A percentile compares a stretch with the other conserved stretches of the same genome.
These are phyloP conservation scores for Ceratobasidium sp. DNA, from an alignment of 1,284 basidiomycete species.

Conservation along the genomic window DNA sequence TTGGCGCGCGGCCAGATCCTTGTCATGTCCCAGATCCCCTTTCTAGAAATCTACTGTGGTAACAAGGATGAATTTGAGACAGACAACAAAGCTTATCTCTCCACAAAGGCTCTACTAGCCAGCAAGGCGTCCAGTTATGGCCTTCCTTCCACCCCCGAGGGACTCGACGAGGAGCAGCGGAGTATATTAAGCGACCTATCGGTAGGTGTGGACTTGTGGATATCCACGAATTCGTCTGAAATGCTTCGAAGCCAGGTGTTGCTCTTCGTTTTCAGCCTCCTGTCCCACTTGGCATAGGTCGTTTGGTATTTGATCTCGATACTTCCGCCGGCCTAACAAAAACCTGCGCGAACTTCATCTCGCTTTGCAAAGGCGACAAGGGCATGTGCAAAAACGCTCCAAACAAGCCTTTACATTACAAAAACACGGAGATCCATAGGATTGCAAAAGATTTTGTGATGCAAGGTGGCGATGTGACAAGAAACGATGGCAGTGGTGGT, in stretches of 20 bases:
- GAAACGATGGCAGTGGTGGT: slow-evolving; percentile 60
- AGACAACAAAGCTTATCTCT: slow-evolving; percentile 50
- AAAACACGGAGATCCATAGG: slow-evolving; percentile 57
- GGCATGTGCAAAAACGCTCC: slow-evolving; percentile 59
- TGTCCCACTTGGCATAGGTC: slow-evolving; percentile 52
- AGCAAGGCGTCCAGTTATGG: slow-evolving; percentile 56
- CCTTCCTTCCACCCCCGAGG: slow-evolving; percentile 53
- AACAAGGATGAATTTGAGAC: slow-evolving; percentile 52
- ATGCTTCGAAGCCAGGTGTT: slow-evolving; percentile 49
- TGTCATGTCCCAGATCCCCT: slow-evolving; percentile 46
- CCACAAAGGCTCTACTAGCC: slow-evolving; percentile 51
- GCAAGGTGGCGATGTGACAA: slow-evolving; percentile 61
- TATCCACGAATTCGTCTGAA: slow-evolving; percentile 13
- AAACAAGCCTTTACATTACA: slow-evolving; percentile 58
- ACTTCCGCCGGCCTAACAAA: slow-evolving; percentile 55
- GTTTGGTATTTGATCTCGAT: slow-evolving; percentile 55
- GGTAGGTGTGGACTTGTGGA: slow-evolving; percentile 47
- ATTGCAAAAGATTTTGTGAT: slow-evolving; percentile 59
- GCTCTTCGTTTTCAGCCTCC: slow-evolving; percentile 53
- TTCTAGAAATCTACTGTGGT: slow-evolving; percentile 57
- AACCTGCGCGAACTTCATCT: slow-evolving; percentile 59
- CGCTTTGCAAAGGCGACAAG: slow-evolving; percentile 59
- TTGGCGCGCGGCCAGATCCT: not conserved
- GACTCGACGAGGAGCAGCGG: slow-evolving; percentile 56
- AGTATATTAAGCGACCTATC: slow-evolving; percentile 56